Percentiles rank a stretch among this genome's conserved stretches.
These are phyloP conservation scores for Syzygium grande DNA, from an alignment of 345 rosid genomes.

Conservation along the genomic window DNA sequence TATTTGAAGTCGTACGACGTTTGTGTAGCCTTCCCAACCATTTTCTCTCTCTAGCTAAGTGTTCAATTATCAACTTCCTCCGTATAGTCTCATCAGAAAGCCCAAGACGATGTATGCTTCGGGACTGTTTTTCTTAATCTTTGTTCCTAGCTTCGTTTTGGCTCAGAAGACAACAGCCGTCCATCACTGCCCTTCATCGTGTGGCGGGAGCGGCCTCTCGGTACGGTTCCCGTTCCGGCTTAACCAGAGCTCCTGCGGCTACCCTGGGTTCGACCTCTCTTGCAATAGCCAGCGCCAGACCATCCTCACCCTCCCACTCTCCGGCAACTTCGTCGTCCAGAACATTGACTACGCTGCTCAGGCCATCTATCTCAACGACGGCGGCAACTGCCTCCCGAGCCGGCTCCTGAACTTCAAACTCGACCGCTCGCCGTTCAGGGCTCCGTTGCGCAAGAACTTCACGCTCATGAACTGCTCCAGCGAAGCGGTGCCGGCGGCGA, in stretches of 20 bases:
- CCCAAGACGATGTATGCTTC: neutral
- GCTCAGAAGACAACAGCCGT: neutral
- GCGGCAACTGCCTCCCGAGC: constrained; percentile 20
- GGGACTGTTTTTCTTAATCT: neutral
- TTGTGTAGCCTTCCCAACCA: neutral
- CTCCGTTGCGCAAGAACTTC: neutral
- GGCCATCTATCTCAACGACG: constrained; percentile 22
- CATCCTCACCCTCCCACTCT: constrained; percentile 9
- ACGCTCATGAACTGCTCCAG: constrained; percentile 31
- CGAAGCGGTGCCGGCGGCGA: neutral
- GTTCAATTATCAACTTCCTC: neutral
- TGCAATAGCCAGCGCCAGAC: neutral
- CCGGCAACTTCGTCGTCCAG: constrained; percentile 30
- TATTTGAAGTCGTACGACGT: neutral
- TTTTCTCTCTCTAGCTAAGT: neutral
- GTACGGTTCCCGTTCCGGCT: constrained; percentile 39
- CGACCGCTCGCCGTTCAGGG: constrained; percentile 14
- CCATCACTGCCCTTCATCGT: constrained; percentile 2
- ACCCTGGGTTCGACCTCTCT: constrained; percentile 2
- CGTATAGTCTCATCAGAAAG: neutral
- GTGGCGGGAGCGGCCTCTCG: neutral
- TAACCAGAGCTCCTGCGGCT: neutral
- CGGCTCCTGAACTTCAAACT: constrained; percentile 21
- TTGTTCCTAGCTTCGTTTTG: neutral
- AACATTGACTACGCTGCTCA: constrained; percentile 28